Conservation (phyloP, 2,329 filamentous ascomycete species). For the Hirsutella rhossiliensis region DNA sequence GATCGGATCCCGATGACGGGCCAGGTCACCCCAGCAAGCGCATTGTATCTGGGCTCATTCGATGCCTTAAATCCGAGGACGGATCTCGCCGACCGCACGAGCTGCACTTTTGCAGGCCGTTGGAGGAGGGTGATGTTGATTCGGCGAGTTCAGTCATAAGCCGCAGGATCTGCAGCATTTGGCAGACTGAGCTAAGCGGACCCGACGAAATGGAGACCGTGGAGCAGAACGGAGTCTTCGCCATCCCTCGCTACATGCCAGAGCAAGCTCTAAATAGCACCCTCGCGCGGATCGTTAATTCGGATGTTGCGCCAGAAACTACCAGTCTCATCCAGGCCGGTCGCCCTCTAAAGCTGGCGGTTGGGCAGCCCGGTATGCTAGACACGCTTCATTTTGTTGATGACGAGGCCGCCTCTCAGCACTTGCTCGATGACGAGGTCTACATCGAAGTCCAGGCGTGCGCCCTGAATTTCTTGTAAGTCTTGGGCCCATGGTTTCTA, state of each 20-base stretch:
- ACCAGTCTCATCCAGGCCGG: not conserved
- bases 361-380: conserved; percentile 1
- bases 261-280: not conserved
- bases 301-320: not conserved
- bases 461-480: conserved; percentile 2
- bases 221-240: not conserved
- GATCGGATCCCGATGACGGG: not conserved
- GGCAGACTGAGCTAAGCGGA: not conserved
- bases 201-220: not conserved
- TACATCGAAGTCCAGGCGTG: conserved; percentile 1
- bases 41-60: conserved; percentile 1
- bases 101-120: not conserved
- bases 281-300: not conserved
- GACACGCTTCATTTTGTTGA: conserved; percentile 2
- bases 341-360: not conserved
- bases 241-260: conserved; percentile 1
- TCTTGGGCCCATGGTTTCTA: not conserved
- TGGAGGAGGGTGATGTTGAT: not conserved
- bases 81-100: not conserved
- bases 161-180: not conserved
- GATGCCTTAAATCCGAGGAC: conserved; percentile 1
- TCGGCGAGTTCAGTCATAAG: not conserved
- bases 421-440: conserved; percentile 1
- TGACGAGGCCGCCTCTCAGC: not conserved
- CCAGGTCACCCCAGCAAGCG: conserved; percentile 1